Percentiles rank a stretch among this genome's conserved stretches.
These are phyloP conservation scores for Sphagnum tenellum DNA, from an alignment of 225 moss, liverwort and hornwort genomes.

Conservation along the genomic window DNA sequence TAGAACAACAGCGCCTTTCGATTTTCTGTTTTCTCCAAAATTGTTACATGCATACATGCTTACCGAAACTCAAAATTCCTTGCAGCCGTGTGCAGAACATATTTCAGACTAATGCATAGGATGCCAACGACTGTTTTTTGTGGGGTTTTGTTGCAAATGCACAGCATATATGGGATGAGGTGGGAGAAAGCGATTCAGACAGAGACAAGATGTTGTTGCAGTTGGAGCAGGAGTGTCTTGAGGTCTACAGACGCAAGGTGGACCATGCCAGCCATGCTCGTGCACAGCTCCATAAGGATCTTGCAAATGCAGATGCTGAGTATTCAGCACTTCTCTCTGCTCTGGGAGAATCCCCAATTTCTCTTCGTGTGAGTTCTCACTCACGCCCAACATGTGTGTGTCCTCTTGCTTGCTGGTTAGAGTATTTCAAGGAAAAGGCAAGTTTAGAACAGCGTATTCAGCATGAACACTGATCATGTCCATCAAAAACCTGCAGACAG, in stretches of 20 bases:
- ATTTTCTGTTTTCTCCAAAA: too few relatives aligned
- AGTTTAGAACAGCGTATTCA: too few relatives aligned
- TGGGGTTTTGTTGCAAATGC: background rate
- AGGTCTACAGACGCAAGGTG: slow-evolving; percentile 55
- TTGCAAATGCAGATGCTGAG: slow-evolving; percentile 45
- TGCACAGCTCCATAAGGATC: slow-evolving; percentile 39
- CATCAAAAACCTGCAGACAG: too few relatives aligned
- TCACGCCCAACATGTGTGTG: background rate
- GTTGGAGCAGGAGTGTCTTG: slow-evolving; percentile 55
- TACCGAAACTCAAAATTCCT: too few relatives aligned
- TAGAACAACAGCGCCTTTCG: too few relatives aligned
- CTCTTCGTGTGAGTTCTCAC: slow-evolving; percentile 24
- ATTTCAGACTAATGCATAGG: background rate
- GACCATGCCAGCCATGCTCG: slow-evolving; percentile 47
- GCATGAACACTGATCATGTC: too few relatives aligned
- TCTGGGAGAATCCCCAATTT: slow-evolving; percentile 39
- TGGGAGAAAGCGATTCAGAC: slow-evolving; percentile 50
- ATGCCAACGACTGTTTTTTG: background rate
- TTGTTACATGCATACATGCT: too few relatives aligned
- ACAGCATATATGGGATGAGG: slow-evolving; percentile 73
- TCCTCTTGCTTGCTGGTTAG: background rate
- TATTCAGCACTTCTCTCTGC: slow-evolving; percentile 39
- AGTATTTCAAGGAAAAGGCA: too few relatives aligned
- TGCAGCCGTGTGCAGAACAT: too few relatives aligned
- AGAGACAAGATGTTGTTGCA: slow-evolving; percentile 62